Conservation (phyloP, 1,284 basidiomycete genomes). For the Ceraceosorus guamensis region DNA sequence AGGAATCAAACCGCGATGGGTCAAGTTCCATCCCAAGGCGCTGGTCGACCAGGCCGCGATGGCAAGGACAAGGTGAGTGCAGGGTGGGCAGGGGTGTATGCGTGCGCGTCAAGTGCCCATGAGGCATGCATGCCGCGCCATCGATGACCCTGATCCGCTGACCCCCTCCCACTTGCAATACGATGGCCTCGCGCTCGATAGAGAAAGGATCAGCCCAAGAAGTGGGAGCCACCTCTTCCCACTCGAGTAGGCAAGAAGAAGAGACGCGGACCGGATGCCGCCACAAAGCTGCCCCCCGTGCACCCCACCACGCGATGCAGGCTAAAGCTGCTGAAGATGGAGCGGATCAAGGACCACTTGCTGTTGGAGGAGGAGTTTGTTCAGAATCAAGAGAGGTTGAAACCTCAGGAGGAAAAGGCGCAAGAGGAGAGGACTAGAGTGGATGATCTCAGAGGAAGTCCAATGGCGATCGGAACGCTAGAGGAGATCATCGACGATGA, state of each 20-base stretch:
- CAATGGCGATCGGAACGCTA: conserved; percentile 93
- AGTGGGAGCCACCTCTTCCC: conserved; percentile 98
- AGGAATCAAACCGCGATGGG: conserved; percentile 1
- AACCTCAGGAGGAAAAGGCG: conserved; percentile 77
- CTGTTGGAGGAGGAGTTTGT: conserved; percentile 97
- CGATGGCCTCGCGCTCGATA: neutral
- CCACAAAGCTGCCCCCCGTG: conserved; percentile 85
- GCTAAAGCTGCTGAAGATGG: conserved; percentile 87
- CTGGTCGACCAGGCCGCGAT: conserved; percentile 7
- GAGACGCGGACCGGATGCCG: conserved; percentile 79
- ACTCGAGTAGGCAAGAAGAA: conserved; percentile 94
- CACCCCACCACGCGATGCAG: conserved; percentile 92
- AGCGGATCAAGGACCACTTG: conserved; percentile 97
- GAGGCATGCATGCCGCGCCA: neutral
- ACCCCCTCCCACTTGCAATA: neutral
- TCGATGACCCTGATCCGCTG: neutral
- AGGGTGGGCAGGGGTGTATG: neutral
- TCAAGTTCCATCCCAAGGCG: conserved; percentile 11
- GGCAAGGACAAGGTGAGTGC: conserved; percentile 14
- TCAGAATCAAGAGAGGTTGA: conserved; percentile 71
- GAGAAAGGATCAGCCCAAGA: conserved; percentile 65
- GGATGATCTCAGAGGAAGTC: conserved; percentile 87
- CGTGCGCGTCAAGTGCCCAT: neutral
- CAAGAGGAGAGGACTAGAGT: conserved; percentile 89
- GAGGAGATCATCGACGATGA: conserved; percentile 99